phyloP scores from a whole-genome alignment of 306 rosid species.

The Vigna nakashimae region DNA sequence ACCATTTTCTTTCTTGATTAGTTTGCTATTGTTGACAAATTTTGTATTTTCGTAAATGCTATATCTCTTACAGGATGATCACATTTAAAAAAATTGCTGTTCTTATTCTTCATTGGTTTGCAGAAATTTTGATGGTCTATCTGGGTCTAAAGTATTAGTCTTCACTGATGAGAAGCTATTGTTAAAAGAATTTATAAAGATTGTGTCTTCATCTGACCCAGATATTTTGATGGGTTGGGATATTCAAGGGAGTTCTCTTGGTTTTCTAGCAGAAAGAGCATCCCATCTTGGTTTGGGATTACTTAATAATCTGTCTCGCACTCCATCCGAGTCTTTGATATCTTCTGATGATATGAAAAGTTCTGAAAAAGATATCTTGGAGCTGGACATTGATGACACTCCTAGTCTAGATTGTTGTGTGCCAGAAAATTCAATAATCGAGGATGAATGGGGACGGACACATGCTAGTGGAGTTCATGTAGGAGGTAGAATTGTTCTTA shows the following conservation, averaged over 20 bases:
- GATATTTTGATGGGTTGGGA: conserved; percentile 96
- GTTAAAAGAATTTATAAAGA: conserved; percentile 69
- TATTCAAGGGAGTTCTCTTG: conserved; percentile 93
- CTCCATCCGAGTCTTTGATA: conserved; percentile 66
- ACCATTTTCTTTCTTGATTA: conserved; percentile 29
- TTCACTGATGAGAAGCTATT: conserved; percentile 71
- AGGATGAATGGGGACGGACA: conserved; percentile 99
- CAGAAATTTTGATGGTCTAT: conserved; percentile 77
- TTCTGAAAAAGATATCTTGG: conserved; percentile 54
- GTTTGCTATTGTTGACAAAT: conserved; percentile 19
- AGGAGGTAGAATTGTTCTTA: conserved; percentile 94
- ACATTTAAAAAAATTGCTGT: conserved; percentile 29
- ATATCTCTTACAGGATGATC: conserved; percentile 27
- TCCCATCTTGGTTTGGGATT: conserved; percentile 77
- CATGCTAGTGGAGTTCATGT: conserved; percentile 97
- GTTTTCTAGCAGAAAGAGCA: conserved; percentile 93
- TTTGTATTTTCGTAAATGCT: conserved; percentile 38
- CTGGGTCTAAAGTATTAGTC: conserved; percentile 63
- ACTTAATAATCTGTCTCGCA: conserved; percentile 79
- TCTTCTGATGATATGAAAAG: conserved; percentile 53
- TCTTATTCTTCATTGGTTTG: conserved; percentile 45
- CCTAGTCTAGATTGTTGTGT: conserved; percentile 55
- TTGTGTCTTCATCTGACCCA: conserved; percentile 73
- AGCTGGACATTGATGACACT: conserved; percentile 52
- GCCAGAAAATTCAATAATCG: conserved; percentile 70